A percentile compares a stretch with the other conserved stretches of the same genome.
Conservation (phyloP, 805 yeast genomes). For the Henningerozyma blattae region DNA sequence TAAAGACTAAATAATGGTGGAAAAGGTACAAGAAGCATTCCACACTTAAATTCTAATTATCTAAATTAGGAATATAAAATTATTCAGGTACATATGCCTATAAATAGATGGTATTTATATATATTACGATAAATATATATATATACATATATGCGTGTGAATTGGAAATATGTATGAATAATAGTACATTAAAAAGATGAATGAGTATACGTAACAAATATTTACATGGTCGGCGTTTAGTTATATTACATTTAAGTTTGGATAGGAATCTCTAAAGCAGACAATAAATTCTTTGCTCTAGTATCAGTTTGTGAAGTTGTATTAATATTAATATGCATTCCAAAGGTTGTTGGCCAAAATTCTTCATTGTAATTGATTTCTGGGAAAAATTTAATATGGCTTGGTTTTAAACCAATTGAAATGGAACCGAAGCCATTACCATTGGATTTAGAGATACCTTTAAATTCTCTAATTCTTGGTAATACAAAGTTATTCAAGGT, state of each 20-base stretch:
- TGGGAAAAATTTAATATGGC: constrained; percentile 75
- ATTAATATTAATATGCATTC: constrained; percentile 73
- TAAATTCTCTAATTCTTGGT: constrained; percentile 83
- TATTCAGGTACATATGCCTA: no score
- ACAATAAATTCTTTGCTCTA: constrained; percentile 75
- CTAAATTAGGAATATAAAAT: no score
- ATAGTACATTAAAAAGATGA: no score
- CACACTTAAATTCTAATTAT: no score
- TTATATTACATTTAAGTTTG: not conserved
- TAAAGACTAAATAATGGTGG: no score
- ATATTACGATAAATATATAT: constrained; percentile 1
- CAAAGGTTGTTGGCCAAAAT: constrained; percentile 76
- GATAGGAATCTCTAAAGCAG: constrained; percentile 78
- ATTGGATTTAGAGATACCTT: constrained; percentile 59
- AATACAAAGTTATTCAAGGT: constrained; percentile 86
- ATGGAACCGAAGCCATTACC: constrained; percentile 85
- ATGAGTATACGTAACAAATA: not conserved
- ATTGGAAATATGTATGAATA: no score
- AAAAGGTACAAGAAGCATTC: no score
- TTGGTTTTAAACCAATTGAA: constrained; percentile 69
- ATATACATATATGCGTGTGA: no score
- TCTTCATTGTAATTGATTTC: constrained; percentile 88
- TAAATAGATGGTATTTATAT: no score
- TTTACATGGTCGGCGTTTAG: no score
- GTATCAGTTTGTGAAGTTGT: constrained; percentile 85